Evolutionary conservation across 2,329 filamentous ascomycete species (phyloP), one percentile per base, ranked within the genome.

Genomic region (Paramyrothecium roridum): DNA sequence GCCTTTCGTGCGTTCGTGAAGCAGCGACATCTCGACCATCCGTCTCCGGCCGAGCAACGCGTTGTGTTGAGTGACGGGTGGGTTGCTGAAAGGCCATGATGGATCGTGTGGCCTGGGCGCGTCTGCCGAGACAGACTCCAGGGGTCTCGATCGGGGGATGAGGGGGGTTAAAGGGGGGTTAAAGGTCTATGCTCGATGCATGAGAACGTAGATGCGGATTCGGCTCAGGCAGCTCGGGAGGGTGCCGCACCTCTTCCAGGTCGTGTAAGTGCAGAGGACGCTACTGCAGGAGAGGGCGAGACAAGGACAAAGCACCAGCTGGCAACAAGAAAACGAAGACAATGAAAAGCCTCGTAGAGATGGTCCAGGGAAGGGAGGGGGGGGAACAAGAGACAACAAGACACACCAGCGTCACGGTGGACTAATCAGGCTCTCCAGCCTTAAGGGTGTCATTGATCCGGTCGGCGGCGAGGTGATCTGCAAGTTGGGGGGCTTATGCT

Each of bases 61-160:
- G 77, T 63, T 80, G 81, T 22, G 76, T 71, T 30, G 76, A 69
- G 62, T 81, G 80, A 56, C 80, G 77, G 40, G 82, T 80, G 48
- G 83, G 78, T 63, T 86, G 83, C 59, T 84, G 84, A 63, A 87
- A 86, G 58, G 82, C 80, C 81, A 84, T 85, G 56, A 50, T 62
- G 54, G 50, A 19, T 19, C n/a, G 37, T 43, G n/a, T 43, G 13
- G 37, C 37, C 37, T 43, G 37, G 37, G 37, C 37, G 37, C 37
- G 37, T 43, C 37, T 43, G 37, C 37, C 37, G 37, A 43, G 37
- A 57, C 49, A 52, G 43, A 54, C 52, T 59, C 51, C 57, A 49
- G 58, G 64, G 40, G 49, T 51, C 60, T 30, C 26, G 26, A 30
- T 30, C n/a, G 26, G 26, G 26, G 26, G 56, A 49, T 55, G 52